Conservation (phyloP, 345 rosid species). For the Lepidium africanum region DNA sequence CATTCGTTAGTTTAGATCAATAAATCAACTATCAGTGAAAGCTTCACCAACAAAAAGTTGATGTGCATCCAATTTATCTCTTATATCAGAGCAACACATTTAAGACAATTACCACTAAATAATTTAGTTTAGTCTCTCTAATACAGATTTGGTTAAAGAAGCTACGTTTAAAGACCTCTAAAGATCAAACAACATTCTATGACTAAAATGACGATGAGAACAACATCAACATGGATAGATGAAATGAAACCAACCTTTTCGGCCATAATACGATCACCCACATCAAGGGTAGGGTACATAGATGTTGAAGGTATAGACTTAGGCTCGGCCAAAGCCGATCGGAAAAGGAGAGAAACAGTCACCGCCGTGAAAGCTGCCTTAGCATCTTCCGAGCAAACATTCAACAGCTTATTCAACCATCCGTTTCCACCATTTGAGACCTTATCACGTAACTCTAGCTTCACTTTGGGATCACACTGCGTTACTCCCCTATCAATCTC, state of each 20-base stretch:
- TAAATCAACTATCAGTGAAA: too few relatives aligned
- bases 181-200: neutral
- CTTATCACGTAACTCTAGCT: slow-evolving; percentile 30
- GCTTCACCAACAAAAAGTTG: neutral
- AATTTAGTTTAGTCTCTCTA: neutral
- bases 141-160: neutral
- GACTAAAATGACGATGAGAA: neutral
- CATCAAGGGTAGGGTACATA: slow-evolving; percentile 83
- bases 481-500: slow-evolving; percentile 48
- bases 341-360: slow-evolving; percentile 68
- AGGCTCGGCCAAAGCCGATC: slow-evolving; percentile 76
- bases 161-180: neutral
- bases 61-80: neutral
- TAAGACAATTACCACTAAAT: neutral
- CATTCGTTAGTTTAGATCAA: too few relatives aligned
- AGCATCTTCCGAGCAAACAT: slow-evolving; percentile 66
- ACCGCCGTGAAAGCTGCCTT: slow-evolving; percentile 79
- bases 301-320: slow-evolving; percentile 75
- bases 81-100: neutral
- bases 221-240: neutral
- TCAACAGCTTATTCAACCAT: slow-evolving; percentile 56
- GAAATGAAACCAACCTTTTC: slow-evolving; percentile 50
- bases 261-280: slow-evolving; percentile 79
- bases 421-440: slow-evolving; percentile 29
- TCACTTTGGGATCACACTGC: slow-evolving; percentile 14